These are phyloP conservation scores for Mycena belliarum DNA, from an alignment of 768 basidiomycete genomes.

Conservation along the genomic window DNA sequence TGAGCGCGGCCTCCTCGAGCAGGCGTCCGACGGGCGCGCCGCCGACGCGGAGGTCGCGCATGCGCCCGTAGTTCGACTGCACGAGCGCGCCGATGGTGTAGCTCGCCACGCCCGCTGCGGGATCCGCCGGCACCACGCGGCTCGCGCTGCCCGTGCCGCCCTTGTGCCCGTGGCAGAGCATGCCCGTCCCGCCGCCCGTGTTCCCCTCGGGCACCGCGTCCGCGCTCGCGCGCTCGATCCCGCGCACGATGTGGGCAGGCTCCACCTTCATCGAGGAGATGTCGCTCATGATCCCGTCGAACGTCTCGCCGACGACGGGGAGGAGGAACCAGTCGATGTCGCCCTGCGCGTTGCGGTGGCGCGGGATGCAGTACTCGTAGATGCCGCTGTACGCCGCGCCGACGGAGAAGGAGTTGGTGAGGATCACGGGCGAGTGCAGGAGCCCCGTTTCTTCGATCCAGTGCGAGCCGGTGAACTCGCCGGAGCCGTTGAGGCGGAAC, in stretches of 20 bases:
- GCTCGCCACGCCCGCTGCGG: not conserved
- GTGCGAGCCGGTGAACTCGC: constrained; percentile 9
- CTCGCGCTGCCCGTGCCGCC: constrained; percentile 2
- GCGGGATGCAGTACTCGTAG: constrained; percentile 10
- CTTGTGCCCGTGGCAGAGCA: constrained; percentile 8
- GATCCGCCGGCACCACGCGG: not conserved
- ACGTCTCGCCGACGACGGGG: constrained; percentile 12
- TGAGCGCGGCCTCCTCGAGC: not conserved
- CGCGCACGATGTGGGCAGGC: not conserved
- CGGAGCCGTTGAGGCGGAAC: constrained; percentile 6
- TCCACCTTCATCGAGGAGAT: constrained; percentile 1
- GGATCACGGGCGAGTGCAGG: constrained; percentile 1
- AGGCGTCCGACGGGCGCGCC: constrained; percentile 3
- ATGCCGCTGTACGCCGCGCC: constrained; percentile 4
- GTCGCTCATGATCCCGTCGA: constrained; percentile 8
- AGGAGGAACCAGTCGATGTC: constrained; percentile 7
- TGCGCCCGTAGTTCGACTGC: constrained; percentile 6
- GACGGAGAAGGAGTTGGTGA: constrained; percentile 11
- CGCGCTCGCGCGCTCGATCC: constrained; percentile 1
- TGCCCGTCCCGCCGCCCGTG: constrained; percentile 9
- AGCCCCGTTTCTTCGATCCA: constrained; percentile 4
- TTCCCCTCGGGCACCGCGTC: constrained; percentile 8
- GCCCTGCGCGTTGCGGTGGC: constrained; percentile 2
- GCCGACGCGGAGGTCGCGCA: constrained; percentile 11
- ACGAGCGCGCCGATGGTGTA: constrained; percentile 1